Base-by-base conservation (phyloP, 2,329 filamentous ascomycete genomes). In the Fusarium fracticaudum region DNA sequence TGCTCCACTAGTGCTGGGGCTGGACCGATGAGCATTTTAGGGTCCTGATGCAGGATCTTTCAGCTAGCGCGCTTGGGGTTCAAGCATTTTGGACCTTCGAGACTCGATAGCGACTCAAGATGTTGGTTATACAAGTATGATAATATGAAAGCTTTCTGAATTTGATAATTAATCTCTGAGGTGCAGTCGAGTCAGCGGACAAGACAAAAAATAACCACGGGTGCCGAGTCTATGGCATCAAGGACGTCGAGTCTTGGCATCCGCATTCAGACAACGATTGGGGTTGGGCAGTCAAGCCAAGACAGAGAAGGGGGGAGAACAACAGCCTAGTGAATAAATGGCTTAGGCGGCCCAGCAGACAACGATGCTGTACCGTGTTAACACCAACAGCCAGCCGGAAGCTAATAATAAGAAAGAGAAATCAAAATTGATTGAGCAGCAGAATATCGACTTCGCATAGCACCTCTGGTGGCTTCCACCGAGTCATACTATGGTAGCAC, bases 31-130 rank as follows among this genome's bases (percentile, higher is more conserved):
- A 70, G 72, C 64, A 64, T 51, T 29, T 43, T 73, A 64, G 67
- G 58, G 58, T 47, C 65, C 18, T 69, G 65, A 67, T 53, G 53
- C 63, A 69, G 59, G 69, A 67, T 69, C 65, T 43, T 62, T 53
- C 61, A 67, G 69, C 67, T 76, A 77, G 76, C 66, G 72, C 41
- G 35, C 66, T 76, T 64, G 67, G 37, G 29, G 24, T 62, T 63
- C 48, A 44, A 60, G 38, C 31, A 20, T 41, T 53, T 70, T 70
- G 60, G 43, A 29, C 47, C 43, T 50, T 51, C n/a, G 38, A 41
- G 66, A 26, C 45, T 37, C 41, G n/a, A 55, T 38, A 26, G 33
- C 40, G 35, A 41, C 24, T 41, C 18, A 29, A 37, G 47, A 47
- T 38, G 47, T 31, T 26, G n/a, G 18, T 24, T 24, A 55, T 44